Base-by-base conservation (phyloP, 345 rosid species). In the Excoecaria cochinchinensis region DNA sequence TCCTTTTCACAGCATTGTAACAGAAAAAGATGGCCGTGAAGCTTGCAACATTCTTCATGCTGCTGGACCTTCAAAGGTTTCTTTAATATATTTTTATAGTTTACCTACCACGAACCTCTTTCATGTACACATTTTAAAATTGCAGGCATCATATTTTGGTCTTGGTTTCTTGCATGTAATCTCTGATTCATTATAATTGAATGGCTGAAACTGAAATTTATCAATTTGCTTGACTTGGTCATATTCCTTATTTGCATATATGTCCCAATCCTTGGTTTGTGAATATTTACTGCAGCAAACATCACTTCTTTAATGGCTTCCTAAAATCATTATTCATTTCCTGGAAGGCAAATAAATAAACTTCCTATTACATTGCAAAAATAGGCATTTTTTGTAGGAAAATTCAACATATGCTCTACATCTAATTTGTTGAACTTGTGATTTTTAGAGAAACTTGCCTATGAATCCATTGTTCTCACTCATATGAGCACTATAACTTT, bases 61-160 rank as follows among this genome's bases (percentile, higher is more conserved):
- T 78, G 93, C 93, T 78, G 99, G 99, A 56, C 98, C 98, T 77
- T 83, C 96, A 59, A 95, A 95, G 95, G 99, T 93, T 75, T 63
- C 39, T 47, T n/a, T 4, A 40, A 2, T 25, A 38, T 24, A 24
- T 22, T 14, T 51, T 50, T 62, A 60, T 53, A 19, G 17, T 64
- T 48, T 62, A 42, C 46, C 60, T 71, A 31, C 48, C 74, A 59
- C 12, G 6, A 58, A 38, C 61, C 19, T 51, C 31, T 57, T 57
- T 15, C n/a, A 47, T n/a, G 17, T 72, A 38, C 62, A 36, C n/a
- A 7, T 36, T 5, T 74, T 25, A 7, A 9, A 44, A 46, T 15
- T 39, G 38, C 40, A 11, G 38, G 22, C 51, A 5, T 58, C 15
- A 57, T 40, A 12, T 42, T 59, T 69, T 39, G 9, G 19, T 7